Conservation (phyloP, 495 filamentous ascomycete genomes). For the Lasiosphaeria hispida region DNA sequence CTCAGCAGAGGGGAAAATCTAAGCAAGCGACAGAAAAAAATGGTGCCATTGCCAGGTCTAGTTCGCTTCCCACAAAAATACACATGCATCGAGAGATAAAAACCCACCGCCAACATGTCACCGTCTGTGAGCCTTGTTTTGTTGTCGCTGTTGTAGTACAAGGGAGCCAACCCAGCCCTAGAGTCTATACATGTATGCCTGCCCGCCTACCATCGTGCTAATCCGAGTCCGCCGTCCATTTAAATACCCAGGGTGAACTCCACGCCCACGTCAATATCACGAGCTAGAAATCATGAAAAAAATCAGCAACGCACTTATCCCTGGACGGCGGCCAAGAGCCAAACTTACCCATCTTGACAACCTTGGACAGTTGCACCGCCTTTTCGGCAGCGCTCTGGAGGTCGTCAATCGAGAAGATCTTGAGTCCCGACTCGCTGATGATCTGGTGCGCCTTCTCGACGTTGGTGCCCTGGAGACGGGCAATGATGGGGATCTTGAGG, state of each 20-base stretch:
- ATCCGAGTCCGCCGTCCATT: conserved; percentile 25
- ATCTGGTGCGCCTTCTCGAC: conserved; percentile 93
- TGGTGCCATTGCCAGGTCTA: conserved; percentile 6
- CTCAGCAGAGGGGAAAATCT: too few species aligned
- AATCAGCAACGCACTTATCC: conserved; percentile 16
- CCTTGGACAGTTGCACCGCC: conserved; percentile 96
- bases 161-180: background rate
- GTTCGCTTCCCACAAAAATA: conserved; percentile 10
- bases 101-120: background rate
- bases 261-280: conserved; percentile 96
- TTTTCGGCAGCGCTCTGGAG: conserved; percentile 97
- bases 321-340: conserved; percentile 8
- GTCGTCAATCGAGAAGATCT: conserved; percentile 99
- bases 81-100: conserved; percentile 3
- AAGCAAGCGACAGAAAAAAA: background rate
- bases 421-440: conserved; percentile 96
- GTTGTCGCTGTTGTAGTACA: background rate
- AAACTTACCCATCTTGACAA: conserved; percentile 89
- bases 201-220: background rate
- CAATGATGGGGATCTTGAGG: conserved; percentile 92
- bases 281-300: conserved; percentile 50
- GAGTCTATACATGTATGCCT: conserved; percentile 9
- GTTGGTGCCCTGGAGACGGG: conserved; percentile 96
- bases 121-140: background rate
- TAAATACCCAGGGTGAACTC: conserved; percentile 97